Evolutionary conservation across 371 early-diverging fungal genomes (phyloP).

Genomic region (Actinomucor elegans): DNA sequence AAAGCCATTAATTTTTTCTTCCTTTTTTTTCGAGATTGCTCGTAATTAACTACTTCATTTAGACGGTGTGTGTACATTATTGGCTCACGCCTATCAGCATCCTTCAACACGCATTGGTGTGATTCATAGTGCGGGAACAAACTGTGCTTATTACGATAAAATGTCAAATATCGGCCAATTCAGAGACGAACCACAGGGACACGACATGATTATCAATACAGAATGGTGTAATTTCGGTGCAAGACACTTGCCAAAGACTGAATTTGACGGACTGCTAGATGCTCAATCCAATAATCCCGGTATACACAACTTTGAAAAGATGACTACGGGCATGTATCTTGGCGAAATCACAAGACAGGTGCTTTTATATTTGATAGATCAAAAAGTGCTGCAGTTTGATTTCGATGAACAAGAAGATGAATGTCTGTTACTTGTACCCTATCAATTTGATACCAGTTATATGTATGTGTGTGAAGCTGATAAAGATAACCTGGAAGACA

Average conservation of each 20-base stretch:
- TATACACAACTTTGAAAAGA: constrained; percentile 87
- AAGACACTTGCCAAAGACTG: constrained; percentile 68
- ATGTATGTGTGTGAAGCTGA: constrained; percentile 64
- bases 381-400: constrained; percentile 65
- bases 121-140: constrained; percentile 94
- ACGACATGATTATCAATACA: constrained; percentile 87
- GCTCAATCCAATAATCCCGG: constrained; percentile 70
- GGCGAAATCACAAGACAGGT: constrained; percentile 87
- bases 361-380: constrained; percentile 70
- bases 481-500: constrained; percentile 38
- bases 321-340: constrained; percentile 91
- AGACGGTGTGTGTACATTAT: constrained; percentile 92
- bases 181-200: constrained; percentile 4
- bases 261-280: constrained; percentile 81
- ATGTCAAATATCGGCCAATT: constrained; percentile 35
- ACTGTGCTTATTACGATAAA: constrained; percentile 81
- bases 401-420: constrained; percentile 31
- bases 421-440: constrained; percentile 48
- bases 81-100: constrained; percentile 85
- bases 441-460: constrained; percentile 80
- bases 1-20: constrained; percentile 3
- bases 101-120: constrained; percentile 89
- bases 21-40: no score
- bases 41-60: neutral
- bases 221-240: constrained; percentile 83